phyloP scores from a whole-genome alignment of 176 grass and related monocot species.

The Ensete glaucum region DNA sequence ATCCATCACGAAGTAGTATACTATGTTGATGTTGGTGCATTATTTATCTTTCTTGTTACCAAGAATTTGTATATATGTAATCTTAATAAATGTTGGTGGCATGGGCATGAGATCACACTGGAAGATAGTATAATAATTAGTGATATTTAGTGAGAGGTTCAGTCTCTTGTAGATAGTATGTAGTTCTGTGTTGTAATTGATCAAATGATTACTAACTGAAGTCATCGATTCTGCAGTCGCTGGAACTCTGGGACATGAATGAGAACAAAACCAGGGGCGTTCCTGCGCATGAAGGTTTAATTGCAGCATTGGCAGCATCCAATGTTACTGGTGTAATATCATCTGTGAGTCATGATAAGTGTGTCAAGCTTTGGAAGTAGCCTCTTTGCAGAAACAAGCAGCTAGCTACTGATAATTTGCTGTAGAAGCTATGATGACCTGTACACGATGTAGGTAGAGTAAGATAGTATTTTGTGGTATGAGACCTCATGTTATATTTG shows the following conservation, averaged over 20 bases:
- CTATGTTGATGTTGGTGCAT: too few species aligned
- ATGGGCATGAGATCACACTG: too few species aligned
- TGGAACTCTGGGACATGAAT: conserved; percentile 21
- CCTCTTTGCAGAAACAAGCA: neutral
- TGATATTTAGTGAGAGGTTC: neutral
- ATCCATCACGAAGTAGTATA: too few species aligned
- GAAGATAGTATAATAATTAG: too few species aligned
- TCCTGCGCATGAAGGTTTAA: conserved; percentile 16
- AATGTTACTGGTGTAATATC: conserved; percentile 15
- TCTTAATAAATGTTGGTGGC: too few species aligned
- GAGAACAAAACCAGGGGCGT: conserved; percentile 19
- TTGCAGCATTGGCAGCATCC: conserved; percentile 12
- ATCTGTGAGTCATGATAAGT: conserved; percentile 20
- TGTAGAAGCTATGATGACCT: neutral
- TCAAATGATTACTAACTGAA: neutral
- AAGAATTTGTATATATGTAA: too few species aligned
- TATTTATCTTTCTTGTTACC: too few species aligned
- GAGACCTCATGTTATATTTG: neutral
- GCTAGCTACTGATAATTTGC: neutral
- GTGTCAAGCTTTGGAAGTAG: conserved; percentile 21
- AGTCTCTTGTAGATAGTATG: neutral
- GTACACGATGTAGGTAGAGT: neutral
- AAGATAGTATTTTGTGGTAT: neutral
- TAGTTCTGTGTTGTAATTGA: neutral
- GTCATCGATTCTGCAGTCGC: neutral